Base-by-base conservation (phyloP, 1,139 yeast species). In the Taphrina flavorubra region DNA sequence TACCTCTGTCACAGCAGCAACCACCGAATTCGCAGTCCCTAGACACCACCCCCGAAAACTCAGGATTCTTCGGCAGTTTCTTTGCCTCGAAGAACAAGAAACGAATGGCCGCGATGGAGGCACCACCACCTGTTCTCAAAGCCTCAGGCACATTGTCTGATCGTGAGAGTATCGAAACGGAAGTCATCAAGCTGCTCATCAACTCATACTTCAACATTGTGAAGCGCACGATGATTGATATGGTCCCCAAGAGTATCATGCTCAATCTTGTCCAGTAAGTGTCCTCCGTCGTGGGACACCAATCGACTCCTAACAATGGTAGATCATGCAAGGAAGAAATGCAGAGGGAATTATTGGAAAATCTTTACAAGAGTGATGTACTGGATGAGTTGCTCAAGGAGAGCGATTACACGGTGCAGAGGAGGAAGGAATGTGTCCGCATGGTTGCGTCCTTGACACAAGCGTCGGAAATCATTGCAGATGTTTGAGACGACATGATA, bases 81-180 rank as follows among this genome's bases (percentile, higher is more conserved):
- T 94, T 94, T 79, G 86, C 95, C 20, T 86, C 95, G 8, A 92
- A 94, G 79, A 92, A 92, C 79, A 94, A 92, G 80, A 92, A 92
- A 85, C 87, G 96, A 79, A 84, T 92, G 76, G 97, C 95, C 59
- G 88, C 92, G 40, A 90, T 94, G 96, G 99, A 94, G 79, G 74
- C 76, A 1, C 99, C 99, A 63, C 99, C 99, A 56, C 87, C 96
- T 51, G 92, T 92, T 14, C 86, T 94, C 77, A 89, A 94, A 78
- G 99, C 99, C 6, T 87, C 96, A 34, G 98, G 98, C 56, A 87
- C 90, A 70, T 88, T 94, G 90, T 86, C 96, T 34, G 99, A 94
- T 78, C 87, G 97, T 75, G 99, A 94, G 80, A 86, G 92, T 46
- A 89, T 90, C 86, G 99, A 94, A 79, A 94, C 98, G 0, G 99